Conservation (phyloP, 1,284 basidiomycete genomes). For the Ceratobasidium sp. region DNA sequence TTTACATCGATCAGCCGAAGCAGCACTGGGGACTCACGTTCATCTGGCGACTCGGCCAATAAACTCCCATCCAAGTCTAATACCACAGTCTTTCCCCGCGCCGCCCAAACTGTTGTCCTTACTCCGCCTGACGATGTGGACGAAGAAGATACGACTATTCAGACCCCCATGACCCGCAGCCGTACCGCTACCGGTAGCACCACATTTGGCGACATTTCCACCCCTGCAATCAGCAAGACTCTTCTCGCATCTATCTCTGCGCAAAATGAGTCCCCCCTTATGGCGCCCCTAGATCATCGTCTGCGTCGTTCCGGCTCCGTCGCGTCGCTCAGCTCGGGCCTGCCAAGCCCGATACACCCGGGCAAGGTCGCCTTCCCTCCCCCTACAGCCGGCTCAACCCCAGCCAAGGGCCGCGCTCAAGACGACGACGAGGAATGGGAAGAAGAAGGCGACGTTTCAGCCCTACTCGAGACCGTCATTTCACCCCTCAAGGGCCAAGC, state of each 20-base stretch:
- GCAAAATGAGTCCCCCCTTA: conserved; percentile 27
- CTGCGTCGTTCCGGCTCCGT: conserved; percentile 24
- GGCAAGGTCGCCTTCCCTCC: conserved; percentile 29
- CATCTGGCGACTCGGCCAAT: conserved; percentile 24
- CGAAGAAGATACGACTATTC: conserved; percentile 19
- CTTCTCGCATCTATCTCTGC: conserved; percentile 29
- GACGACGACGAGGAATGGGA: conserved; percentile 22
- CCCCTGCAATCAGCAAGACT: conserved; percentile 26
- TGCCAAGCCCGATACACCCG: conserved; percentile 26
- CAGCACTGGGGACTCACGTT: conserved; percentile 29
- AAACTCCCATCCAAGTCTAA: conserved; percentile 17
- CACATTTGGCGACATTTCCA: conserved; percentile 23
- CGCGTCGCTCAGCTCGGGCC: conserved; percentile 14
- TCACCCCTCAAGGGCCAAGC: conserved; percentile 30
- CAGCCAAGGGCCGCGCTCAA: not conserved
- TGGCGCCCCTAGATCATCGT: conserved; percentile 29
- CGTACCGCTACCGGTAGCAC: conserved; percentile 29
- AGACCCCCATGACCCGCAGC: conserved; percentile 29
- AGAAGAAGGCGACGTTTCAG: conserved; percentile 27
- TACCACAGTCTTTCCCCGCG: conserved; percentile 19
- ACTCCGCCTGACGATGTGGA: conserved; percentile 25
- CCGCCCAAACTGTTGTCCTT: conserved; percentile 17
- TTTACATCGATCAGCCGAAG: conserved; percentile 24
- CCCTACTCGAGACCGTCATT: conserved; percentile 10
- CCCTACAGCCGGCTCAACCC: not conserved